Base-by-base conservation (phyloP, 1,284 basidiomycete genomes). In the Neotropicomus parvogracilis region DNA sequence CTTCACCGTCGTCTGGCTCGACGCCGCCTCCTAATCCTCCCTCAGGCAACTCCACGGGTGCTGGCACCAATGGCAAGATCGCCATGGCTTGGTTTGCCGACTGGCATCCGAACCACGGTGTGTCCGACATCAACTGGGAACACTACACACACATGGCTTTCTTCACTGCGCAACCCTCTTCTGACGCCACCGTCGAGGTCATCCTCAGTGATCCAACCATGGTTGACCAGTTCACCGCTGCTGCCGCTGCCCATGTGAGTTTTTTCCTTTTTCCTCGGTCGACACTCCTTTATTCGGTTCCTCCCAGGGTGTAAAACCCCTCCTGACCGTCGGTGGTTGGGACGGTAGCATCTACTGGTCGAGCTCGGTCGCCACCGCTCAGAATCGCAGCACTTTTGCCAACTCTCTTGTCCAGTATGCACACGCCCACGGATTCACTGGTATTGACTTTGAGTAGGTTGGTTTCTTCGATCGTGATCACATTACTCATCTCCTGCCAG, bases 281-380 rank as follows among this genome's bases (percentile, higher is more conserved):
- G 8, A n/a, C 20, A 14, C 11, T 21, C 27, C 4, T 36, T 44
- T 28, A 51, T 14, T n/a, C 37, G 3, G 4, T 32, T 14, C 4
- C 34, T 20, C 17, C 42, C 58, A 79, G 71, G 73, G 75, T 50
- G 88, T 91, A 35, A 76, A 79, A 53, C 88, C 93, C 14, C 70
- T 84, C 48, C 70, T 95, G 35, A 88, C 89, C 35, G 77, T 97
- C 38, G 93, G 93, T 46, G 93, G 93, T 33, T 95, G 91, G 91
- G 82, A 81, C 5, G 91, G 90, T 17, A 87, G 85, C 4, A 64
- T 66, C 40, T 88, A 73, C 73, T 97, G 90, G 70, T 95, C 91
- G 1, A 70, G 78, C 3, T 80, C 85, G 17, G 82, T 91, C 31
- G 78, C 76, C 19, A 81, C 79, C 13, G 59, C 75, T 0, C 54